Evolutionary conservation across 1,139 yeast genomes (phyloP).

Genomic region (Chernovozyma sophiae-reginae): DNA sequence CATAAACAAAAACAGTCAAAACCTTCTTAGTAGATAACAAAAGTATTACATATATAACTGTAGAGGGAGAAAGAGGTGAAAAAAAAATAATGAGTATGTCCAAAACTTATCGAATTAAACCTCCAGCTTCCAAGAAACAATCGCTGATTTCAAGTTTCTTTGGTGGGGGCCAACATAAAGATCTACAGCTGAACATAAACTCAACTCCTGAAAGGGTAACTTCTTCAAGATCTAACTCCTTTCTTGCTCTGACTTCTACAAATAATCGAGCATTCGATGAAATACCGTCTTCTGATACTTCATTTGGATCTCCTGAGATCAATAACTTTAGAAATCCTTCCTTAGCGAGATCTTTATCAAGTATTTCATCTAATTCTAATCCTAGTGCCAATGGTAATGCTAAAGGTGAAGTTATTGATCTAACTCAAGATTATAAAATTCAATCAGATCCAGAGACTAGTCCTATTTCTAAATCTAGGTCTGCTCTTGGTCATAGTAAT

Average conservation of each 20-base stretch:
- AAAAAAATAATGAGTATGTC: constrained; percentile 4
- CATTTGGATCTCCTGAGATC: constrained; percentile 29
- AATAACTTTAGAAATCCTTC: constrained; percentile 24
- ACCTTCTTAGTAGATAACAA: too few relatives aligned
- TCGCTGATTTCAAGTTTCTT: constrained; percentile 17
- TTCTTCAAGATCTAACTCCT: constrained; percentile 18
- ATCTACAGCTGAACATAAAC: too few relatives aligned
- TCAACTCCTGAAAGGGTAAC: constrained; percentile 18
- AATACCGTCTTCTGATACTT: constrained; percentile 23
- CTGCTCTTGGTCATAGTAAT: background rate
- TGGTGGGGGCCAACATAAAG: too few relatives aligned
- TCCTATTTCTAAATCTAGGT: background rate
- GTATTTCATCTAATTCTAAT: background rate
- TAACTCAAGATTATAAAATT: constrained; percentile 8
- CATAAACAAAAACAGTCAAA: too few relatives aligned
- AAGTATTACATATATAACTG: too few relatives aligned
- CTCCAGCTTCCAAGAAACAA: constrained; percentile 12
- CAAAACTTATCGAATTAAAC: constrained; percentile 1
- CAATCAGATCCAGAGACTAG: constrained; percentile 4
- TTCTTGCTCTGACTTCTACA: constrained; percentile 13
- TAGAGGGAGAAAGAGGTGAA: too few relatives aligned
- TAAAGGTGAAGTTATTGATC: constrained; percentile 9
- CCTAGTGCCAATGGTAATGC: too few relatives aligned
- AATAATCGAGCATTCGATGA: constrained; percentile 22
- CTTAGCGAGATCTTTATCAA: constrained; percentile 12